phyloP scores from a whole-genome alignment of 495 filamentous ascomycete genomes.

The Polyplosphaeria fusca region DNA sequence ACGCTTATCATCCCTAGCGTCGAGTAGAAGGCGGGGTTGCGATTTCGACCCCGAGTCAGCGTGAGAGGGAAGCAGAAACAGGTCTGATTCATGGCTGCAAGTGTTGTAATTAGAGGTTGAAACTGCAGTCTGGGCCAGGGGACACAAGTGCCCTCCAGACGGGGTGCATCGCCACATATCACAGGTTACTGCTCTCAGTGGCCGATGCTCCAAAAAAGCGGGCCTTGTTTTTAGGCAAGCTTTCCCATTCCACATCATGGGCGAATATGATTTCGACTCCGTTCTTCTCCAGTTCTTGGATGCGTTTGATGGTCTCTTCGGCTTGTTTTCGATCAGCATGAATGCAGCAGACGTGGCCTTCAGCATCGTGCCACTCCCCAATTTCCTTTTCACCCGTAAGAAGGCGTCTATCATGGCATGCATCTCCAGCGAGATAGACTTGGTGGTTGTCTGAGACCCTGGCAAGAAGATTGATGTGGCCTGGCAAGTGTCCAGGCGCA shows the following conservation, averaged over 20 bases:
- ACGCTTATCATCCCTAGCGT: too few relatives aligned
- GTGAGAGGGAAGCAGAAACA: background rate
- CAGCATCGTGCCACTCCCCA: slow-evolving; percentile 43
- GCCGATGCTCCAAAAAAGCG: slow-evolving; percentile 35
- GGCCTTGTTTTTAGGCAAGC: slow-evolving; percentile 39
- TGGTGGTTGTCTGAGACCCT: slow-evolving; percentile 31
- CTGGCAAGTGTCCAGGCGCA: slow-evolving; percentile 49
- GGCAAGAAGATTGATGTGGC: slow-evolving; percentile 49
- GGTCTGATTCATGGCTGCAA: too few relatives aligned
- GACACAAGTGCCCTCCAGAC: too few relatives aligned
- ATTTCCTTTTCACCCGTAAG: slow-evolving; percentile 45
- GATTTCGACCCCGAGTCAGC: background rate
- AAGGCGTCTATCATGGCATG: slow-evolving; percentile 48
- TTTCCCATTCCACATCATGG: slow-evolving; percentile 48
- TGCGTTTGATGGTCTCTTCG: slow-evolving; percentile 38
- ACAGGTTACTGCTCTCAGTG: background rate
- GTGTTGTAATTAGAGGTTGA: too few relatives aligned
- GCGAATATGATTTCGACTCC: slow-evolving; percentile 48
- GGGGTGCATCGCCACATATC: background rate
- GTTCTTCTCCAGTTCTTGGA: slow-evolving; percentile 36
- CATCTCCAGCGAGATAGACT: slow-evolving; percentile 49
- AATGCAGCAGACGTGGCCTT: slow-evolving; percentile 43
- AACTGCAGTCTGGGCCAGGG: too few relatives aligned
- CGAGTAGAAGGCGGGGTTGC: background rate
- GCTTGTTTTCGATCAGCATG: slow-evolving; percentile 43